Evolutionary conservation across 192 early-diverging fungal genomes (phyloP).

Genomic region (Backusella tarrabulga): DNA sequence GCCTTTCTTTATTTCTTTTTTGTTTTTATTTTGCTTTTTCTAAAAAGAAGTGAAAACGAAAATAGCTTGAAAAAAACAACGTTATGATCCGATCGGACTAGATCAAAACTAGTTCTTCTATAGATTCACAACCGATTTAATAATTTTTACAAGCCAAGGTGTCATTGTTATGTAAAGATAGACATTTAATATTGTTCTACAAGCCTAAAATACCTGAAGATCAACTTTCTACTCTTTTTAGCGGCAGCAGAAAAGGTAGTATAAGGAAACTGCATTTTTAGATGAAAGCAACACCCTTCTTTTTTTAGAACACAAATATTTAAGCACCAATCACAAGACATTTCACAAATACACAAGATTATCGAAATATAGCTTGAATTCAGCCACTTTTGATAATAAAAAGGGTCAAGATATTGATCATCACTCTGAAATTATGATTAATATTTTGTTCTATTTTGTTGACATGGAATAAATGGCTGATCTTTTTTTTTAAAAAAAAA

Average conservation of each 20-base stretch:
- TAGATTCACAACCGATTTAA: background rate
- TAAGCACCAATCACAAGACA: background rate
- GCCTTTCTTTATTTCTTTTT: background rate
- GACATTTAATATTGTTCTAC: background rate
- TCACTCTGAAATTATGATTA: background rate
- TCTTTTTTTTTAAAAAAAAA: background rate
- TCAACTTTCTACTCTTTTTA: background rate
- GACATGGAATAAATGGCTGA: background rate
- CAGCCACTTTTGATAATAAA: background rate
- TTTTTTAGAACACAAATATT: constrained; percentile 2
- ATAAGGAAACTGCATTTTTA: background rate
- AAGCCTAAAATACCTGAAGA: background rate
- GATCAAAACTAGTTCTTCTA: background rate
- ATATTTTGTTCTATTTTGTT: background rate
- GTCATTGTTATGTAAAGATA: background rate
- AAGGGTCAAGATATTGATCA: background rate
- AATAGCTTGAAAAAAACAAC: background rate
- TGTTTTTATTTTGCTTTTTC: background rate
- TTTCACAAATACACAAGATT: background rate
- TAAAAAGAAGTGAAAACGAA: background rate
- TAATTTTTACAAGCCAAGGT: background rate
- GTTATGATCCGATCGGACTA: background rate
- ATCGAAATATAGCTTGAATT: background rate
- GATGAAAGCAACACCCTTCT: background rate
- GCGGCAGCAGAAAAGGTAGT: background rate